Evolutionary conservation across 768 basidiomycete species (phyloP).

Genomic region (Favolaschia claudopus): DNA sequence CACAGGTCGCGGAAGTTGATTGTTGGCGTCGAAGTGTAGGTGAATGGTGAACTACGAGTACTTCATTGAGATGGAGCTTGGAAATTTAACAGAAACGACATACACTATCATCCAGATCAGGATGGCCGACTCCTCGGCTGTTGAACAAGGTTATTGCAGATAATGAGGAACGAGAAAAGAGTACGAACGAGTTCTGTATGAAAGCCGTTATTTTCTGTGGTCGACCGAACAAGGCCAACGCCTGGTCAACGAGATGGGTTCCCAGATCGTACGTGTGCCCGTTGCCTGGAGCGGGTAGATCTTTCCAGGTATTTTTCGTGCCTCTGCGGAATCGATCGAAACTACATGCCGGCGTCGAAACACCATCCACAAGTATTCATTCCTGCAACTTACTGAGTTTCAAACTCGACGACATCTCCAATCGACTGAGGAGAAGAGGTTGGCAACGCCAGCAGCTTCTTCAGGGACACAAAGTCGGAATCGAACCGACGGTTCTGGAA

Average conservation of each 20-base stretch:
- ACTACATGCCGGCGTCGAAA: constrained; percentile 42
- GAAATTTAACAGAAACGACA: constrained; percentile 28
- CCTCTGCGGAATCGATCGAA: constrained; percentile 77
- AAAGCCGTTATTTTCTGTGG: constrained; percentile 74
- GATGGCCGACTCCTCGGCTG: constrained; percentile 67
- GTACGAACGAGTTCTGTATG: no score
- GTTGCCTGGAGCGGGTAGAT: constrained; percentile 63
- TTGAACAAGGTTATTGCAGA: no score
- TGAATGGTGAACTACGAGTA: constrained; percentile 57
- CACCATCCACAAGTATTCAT: not conserved
- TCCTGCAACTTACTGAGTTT: constrained; percentile 65
- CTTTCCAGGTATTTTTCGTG: constrained; percentile 83
- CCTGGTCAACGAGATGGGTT: constrained; percentile 82
- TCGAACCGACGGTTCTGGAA: constrained; percentile 84
- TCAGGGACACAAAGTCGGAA: constrained; percentile 76
- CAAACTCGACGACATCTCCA: constrained; percentile 73
- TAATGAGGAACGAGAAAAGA: no score
- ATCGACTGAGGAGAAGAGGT: constrained; percentile 58
- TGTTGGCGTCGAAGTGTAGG: constrained; percentile 55
- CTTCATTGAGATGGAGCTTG: not conserved
- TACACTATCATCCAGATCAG: constrained; percentile 73
- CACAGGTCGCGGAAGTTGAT: constrained; percentile 57
- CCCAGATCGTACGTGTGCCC: constrained; percentile 83
- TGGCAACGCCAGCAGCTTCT: constrained; percentile 62
- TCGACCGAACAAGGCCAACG: constrained; percentile 76